phyloP scores from a whole-genome alignment of 257 asterid species.

The Scutellaria minor region DNA sequence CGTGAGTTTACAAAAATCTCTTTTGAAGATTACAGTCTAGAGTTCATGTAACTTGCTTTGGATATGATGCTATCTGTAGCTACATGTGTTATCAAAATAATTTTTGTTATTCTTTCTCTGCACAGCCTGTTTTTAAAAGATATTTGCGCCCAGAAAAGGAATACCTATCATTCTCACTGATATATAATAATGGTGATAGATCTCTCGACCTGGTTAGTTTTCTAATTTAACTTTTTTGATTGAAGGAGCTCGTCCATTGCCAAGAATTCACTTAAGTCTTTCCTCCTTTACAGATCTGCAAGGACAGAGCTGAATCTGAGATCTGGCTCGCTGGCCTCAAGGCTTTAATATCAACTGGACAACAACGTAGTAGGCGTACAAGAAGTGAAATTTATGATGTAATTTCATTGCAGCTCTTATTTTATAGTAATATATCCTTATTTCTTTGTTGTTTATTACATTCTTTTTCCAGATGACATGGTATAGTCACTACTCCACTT shows the following conservation, averaged over 20 bases:
- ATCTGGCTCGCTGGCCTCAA: conserved; percentile 88
- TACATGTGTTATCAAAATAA: not conserved
- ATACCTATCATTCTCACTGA: conserved; percentile 86
- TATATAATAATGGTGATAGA: conserved; percentile 88
- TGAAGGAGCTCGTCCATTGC: not conserved
- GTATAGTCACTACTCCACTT: not conserved
- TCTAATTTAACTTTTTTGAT: not conserved
- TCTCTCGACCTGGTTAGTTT: conserved; percentile 91
- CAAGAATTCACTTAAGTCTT: conserved; percentile 21
- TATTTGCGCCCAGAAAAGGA: conserved; percentile 96
- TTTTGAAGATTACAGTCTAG: conserved; percentile 35
- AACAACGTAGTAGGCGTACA: conserved; percentile 66
- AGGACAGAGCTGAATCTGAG: conserved; percentile 87
- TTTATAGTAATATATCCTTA: not conserved
- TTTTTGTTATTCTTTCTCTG: conserved; percentile 33
- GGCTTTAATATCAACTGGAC: conserved; percentile 70
- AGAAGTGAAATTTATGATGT: conserved; percentile 86
- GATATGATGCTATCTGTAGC: conserved; percentile 16
- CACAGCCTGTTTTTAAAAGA: conserved; percentile 94
- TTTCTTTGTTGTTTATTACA: conserved; percentile 2
- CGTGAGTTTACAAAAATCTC: conserved; percentile 60
- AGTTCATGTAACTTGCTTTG: conserved; percentile 36
- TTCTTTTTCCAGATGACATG: conserved; percentile 9
- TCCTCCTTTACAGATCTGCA: conserved; percentile 71
- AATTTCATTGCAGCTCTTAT: conserved; percentile 34